Conservation (phyloP, 164 flowering plant species). For the Berberis thunbergii region DNA sequence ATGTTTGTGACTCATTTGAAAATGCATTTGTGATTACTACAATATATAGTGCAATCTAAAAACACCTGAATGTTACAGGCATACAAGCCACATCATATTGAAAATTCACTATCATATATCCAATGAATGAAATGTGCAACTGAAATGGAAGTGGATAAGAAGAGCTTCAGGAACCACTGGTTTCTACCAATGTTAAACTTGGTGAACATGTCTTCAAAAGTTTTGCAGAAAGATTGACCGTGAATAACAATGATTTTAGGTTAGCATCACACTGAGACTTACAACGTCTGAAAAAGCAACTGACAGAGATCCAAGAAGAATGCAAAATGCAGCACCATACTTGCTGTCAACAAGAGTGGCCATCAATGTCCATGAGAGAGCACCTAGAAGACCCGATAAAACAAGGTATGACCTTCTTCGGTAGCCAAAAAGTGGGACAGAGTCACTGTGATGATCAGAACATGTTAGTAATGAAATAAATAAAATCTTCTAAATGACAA, state of each 20-base stretch:
- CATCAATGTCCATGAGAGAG: conserved; percentile 95
- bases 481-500: neutral
- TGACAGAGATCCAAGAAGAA: conserved; percentile 96
- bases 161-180: too few relatives aligned
- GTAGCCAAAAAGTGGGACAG: conserved; percentile 93
- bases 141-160: too few relatives aligned
- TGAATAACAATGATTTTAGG: neutral
- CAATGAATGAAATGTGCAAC: too few relatives aligned
- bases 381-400: conserved; percentile 90
- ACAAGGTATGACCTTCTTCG: conserved; percentile 96
- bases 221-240: neutral
- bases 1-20: too few relatives aligned
- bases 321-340: conserved; percentile 81
- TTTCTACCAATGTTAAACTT: too few relatives aligned
- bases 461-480: conserved; percentile 4
- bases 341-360: conserved; percentile 82
- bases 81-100: too few relatives aligned
- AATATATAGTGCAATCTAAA: too few relatives aligned
- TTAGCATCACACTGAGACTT: conserved; percentile 26
- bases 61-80: too few relatives aligned
- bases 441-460: conserved; percentile 53
- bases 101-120: too few relatives aligned
- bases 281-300: conserved; percentile 99
- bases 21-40: too few relatives aligned
- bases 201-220: neutral